Conservation (phyloP, 805 yeast genomes). For the Cyberlindnera subsufficiens region DNA sequence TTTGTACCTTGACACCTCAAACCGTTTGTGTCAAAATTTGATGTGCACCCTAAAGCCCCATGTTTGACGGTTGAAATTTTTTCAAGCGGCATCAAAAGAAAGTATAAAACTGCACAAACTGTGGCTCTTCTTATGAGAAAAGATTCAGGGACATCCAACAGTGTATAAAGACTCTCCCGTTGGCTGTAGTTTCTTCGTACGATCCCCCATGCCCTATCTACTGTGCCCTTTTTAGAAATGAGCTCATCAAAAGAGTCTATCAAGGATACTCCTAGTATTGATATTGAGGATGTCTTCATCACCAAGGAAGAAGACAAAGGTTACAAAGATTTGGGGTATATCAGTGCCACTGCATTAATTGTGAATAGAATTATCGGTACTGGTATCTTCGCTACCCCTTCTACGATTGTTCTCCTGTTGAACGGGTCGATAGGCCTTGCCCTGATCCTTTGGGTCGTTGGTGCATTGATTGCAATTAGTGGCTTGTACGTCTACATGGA, state of each 20-base stretch:
- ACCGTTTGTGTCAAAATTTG: no score
- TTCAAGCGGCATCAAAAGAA: no score
- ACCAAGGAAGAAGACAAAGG: conserved; percentile 34
- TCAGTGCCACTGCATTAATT: conserved; percentile 59
- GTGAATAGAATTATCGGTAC: conserved; percentile 71
- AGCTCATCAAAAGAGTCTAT: background rate
- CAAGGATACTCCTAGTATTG: background rate
- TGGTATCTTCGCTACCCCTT: conserved; percentile 70
- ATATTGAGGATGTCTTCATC: background rate
- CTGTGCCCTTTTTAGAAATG: no score
- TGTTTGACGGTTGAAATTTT: no score
- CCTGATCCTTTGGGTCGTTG: conserved; percentile 68
- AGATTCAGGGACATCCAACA: no score
- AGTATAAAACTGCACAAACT: no score
- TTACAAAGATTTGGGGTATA: conserved; percentile 39
- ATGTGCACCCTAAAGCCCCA: no score
- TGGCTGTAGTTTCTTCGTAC: no score
- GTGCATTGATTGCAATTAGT: conserved; percentile 59
- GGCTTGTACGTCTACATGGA: conserved; percentile 73
- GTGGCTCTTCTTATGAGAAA: no score
- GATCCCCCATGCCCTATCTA: no score
- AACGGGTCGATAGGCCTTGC: conserved; percentile 71
- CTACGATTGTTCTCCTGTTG: conserved; percentile 39
- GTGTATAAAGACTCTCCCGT: no score
- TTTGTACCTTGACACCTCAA: no score